Evolutionary conservation across 2,329 filamentous ascomycete species (phyloP), one percentile per base, ranked within the genome.

Genomic region (Claviceps citrina): DNA sequence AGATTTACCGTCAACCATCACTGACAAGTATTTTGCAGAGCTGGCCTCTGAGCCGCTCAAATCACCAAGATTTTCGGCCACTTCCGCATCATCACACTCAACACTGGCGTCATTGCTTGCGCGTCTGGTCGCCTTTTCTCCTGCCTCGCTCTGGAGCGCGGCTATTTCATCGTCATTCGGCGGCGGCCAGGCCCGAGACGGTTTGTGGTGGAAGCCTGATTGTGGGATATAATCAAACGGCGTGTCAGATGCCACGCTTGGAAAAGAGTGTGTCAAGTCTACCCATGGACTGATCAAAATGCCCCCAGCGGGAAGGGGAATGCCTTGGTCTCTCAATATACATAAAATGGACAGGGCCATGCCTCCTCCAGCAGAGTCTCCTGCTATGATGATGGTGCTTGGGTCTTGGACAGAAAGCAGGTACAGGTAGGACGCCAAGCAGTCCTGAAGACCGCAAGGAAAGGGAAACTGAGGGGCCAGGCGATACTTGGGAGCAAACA

Each of bases 221-320:
- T 78, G 63, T 4, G 91, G 91, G 26, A 98, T 89, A 51, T 95
- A 96, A 55, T 98, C 91, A 38, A 84, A 61, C 1, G 75, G 73
- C 37, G 74, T 77, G 31, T 85, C 75, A 5, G 68, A 73, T 2
- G 75, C 71, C n/a, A 94, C 72, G 48, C 87, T 95, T 0, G 91
- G 91, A 47, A 96, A 96, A 0, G 87, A 95, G 56, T 96, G 89
- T 0, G 85, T 93, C 39, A 96, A 64, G 56, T 98, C 91, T 7
- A 89, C 86, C 91, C 91, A 98, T 1, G 91, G 91, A 37, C 85
- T 94, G 38, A 96, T 83, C 31, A 96, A 66, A 33, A 96, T 78
- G 4, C 82, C 87, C 1, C 91, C 91, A 2, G 91, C 87, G 1
- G 91, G 91, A 20, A 95, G 60, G 5, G 89, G 82, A 12, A 94